Percentiles rank a stretch among this genome's conserved stretches.
Conservation (phyloP, 176 grass and related monocot species). For the Cocos nucifera region DNA sequence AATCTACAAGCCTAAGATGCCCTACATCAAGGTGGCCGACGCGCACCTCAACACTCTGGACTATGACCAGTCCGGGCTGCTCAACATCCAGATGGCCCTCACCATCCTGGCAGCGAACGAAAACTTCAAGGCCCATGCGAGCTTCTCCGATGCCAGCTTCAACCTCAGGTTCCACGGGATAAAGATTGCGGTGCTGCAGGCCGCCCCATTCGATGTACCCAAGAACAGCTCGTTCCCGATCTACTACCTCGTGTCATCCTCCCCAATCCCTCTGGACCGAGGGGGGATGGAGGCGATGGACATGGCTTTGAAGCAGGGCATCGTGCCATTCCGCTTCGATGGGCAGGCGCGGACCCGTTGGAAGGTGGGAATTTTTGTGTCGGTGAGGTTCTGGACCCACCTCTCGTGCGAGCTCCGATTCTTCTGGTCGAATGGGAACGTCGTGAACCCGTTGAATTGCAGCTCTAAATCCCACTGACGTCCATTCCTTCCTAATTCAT, state of each 20-base stretch:
- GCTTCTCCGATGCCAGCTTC: constrained; percentile 40
- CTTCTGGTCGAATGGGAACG: constrained; percentile 37
- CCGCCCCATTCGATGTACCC: constrained; percentile 31
- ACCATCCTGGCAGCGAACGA: constrained; percentile 40
- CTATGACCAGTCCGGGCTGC: constrained; percentile 43
- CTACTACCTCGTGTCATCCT: constrained; percentile 38
- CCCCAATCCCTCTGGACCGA: constrained; percentile 29
- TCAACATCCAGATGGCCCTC: constrained; percentile 31
- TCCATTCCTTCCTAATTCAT: no score
- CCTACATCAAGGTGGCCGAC: constrained; percentile 33
- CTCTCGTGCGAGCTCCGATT: constrained; percentile 42
- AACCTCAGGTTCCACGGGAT: constrained; percentile 31
- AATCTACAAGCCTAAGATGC: constrained; percentile 13
- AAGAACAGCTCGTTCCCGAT: constrained; percentile 27
- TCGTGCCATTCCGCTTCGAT: constrained; percentile 47
- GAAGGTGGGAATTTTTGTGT: constrained; percentile 32
- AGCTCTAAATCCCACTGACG: constrained; percentile 25
- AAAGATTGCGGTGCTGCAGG: constrained; percentile 38
- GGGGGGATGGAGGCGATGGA: constrained; percentile 32
- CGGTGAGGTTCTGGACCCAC: constrained; percentile 33
- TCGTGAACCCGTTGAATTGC: constrained; percentile 25
- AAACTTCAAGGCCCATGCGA: constrained; percentile 25
- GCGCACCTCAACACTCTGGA: constrained; percentile 32
- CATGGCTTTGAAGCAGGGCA: constrained; percentile 24
- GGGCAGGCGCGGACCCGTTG: constrained; percentile 44